Evolutionary conservation across 2,329 filamentous ascomycete genomes (phyloP), one percentile per base, ranked within the genome.

Genomic region (Macroventuria anomochaeta): DNA sequence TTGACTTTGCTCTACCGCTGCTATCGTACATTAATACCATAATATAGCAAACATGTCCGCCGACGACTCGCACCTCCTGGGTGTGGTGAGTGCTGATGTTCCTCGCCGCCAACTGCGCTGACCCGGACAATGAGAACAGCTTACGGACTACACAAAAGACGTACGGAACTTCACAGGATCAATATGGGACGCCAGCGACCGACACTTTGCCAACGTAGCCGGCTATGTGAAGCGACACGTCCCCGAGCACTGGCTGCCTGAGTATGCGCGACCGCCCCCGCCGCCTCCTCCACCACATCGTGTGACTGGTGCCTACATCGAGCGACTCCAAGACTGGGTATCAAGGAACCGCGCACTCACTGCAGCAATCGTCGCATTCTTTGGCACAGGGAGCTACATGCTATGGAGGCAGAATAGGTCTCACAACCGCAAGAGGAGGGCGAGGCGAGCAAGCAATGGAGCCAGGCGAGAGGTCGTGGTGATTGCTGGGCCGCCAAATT

Each of bases 401-500:
- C 80, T 86, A 51, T 84, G 85, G 54, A 80, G 83, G 48, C 85
- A 84, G 55, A 89, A 87, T 71, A 83, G 83, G 47, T 73, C 79
- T 41, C 75, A 82, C 61, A 80, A 78, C 28, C 81, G 80, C 65
- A 88, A 87, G 73, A 85, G 93, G 60, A 85, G 91, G 58, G 95
- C 93, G 10, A 88, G 83, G 76, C 86, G 89, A 49, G 90, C 91
- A 3, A 82, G 83, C 42, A 96, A 91, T 76, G 95, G 95, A 20
- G 91, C 90, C 3, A 84, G 95, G 46, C 86, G 88, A 59, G 95
- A 99, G 75, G 93, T 97, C 47, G 81, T 88, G 31, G 89, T 97
- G 23, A 84, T 97, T 58, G 92, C 92, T 18, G 93, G 93, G n/a
- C 92, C 91, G 17, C 89, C 91, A 2, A 85, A 88, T 42, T 87